phyloP scores from a whole-genome alignment of 2,329 filamentous ascomycete species.

The Amphichorda felina region DNA sequence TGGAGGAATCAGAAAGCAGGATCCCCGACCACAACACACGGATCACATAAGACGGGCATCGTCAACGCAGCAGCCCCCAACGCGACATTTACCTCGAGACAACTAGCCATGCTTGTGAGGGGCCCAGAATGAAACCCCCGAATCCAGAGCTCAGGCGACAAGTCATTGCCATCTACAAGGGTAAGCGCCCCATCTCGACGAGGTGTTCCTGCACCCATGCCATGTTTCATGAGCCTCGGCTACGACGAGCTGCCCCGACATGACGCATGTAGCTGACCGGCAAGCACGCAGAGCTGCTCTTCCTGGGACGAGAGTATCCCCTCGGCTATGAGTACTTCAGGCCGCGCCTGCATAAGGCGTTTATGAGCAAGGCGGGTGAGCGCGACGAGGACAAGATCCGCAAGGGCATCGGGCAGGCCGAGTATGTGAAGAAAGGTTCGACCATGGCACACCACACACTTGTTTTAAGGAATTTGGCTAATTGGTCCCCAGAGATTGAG shows the following conservation, averaged over 20 bases:
- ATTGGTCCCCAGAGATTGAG: constrained; percentile 59
- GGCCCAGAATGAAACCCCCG: constrained; percentile 13
- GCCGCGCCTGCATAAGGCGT: constrained; percentile 71
- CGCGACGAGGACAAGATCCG: constrained; percentile 64
- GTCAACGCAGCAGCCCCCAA: too few relatives aligned
- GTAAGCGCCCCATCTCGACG: too few relatives aligned
- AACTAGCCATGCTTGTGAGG: too few relatives aligned
- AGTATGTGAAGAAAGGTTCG: constrained; percentile 87
- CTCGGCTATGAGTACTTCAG: constrained; percentile 73
- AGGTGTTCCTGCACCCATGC: too few relatives aligned
- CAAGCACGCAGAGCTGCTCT: constrained; percentile 58
- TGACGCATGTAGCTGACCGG: neutral
- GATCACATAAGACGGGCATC: too few relatives aligned
- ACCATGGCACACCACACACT: too few relatives aligned
- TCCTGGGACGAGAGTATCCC: constrained; percentile 78
- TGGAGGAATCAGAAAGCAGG: too few relatives aligned
- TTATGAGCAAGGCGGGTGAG: constrained; percentile 61
- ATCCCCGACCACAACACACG: too few relatives aligned
- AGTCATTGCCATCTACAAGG: constrained; percentile 84
- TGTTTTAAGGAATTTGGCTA: too few relatives aligned
- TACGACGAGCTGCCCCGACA: too few relatives aligned
- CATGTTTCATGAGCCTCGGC: neutral
- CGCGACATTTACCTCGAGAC: too few relatives aligned
- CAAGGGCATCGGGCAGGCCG: constrained; percentile 62
- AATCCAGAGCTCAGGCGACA: constrained; percentile 56